A percentile compares a stretch with the other conserved stretches of the same genome.
Conservation (phyloP, 1,139 yeast species). For the Debaryomyces sp. region DNA sequence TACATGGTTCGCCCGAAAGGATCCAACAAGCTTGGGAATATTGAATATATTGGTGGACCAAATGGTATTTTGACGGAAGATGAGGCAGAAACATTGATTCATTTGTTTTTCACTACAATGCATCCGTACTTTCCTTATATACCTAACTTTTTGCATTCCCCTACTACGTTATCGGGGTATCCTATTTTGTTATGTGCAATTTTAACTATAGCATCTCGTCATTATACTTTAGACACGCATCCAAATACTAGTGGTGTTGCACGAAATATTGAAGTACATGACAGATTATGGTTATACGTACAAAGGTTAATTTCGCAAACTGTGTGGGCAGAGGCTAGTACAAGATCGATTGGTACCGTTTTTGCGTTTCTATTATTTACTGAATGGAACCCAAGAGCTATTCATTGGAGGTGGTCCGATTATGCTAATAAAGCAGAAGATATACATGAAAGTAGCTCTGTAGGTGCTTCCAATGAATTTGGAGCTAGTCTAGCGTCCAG, state of each 20-base stretch:
- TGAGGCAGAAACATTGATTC: constrained; percentile 67
- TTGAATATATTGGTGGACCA: constrained; percentile 64
- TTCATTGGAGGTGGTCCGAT: constrained; percentile 86
- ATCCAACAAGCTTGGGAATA: constrained; percentile 53
- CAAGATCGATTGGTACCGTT: constrained; percentile 84
- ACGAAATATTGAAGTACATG: constrained; percentile 67
- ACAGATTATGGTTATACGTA: constrained; percentile 79
- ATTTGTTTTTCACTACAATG: constrained; percentile 72
- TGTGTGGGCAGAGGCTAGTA: constrained; percentile 93
- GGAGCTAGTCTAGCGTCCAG: constrained; percentile 2
- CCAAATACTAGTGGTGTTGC: constrained; percentile 34
- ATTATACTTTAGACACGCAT: constrained; percentile 53
- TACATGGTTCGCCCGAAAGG: constrained; percentile 57
- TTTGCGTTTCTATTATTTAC: constrained; percentile 84
- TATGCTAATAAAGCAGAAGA: constrained; percentile 70
- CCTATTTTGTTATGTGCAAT: constrained; percentile 83
- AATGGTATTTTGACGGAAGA: constrained; percentile 61
- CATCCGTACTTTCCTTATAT: constrained; percentile 91
- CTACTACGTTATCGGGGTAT: constrained; percentile 69
- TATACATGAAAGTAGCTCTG: constrained; percentile 17
- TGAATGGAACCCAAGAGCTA: constrained; percentile 95
- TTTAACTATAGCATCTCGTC: constrained; percentile 76
- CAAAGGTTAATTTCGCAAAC: constrained; percentile 83
- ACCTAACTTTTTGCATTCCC: constrained; percentile 70
- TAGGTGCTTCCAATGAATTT: constrained; percentile 15